Evolutionary conservation across 2,329 filamentous ascomycete species (phyloP).

Genomic region (Claviceps arundinis): DNA sequence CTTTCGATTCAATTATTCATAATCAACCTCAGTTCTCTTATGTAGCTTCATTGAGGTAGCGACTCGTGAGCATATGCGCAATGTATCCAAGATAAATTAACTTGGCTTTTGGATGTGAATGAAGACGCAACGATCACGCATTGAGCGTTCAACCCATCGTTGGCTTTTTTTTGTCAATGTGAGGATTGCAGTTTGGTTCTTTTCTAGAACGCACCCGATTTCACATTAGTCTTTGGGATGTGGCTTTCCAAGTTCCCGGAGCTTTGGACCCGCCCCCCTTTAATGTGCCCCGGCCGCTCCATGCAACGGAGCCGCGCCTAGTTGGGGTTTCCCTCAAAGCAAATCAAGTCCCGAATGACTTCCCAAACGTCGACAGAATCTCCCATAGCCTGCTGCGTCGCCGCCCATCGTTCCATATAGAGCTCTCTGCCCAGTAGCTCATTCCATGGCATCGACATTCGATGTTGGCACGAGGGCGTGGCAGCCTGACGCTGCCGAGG

Average conservation of each 20-base stretch:
- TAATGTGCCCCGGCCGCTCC: slow-evolving; percentile 1
- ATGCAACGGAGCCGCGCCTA: neutral
- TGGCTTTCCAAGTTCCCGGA: slow-evolving; percentile 2
- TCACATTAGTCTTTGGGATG: neutral
- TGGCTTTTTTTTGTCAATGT: neutral
- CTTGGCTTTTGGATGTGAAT: no score
- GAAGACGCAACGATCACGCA: no score
- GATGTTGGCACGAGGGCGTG: slow-evolving; percentile 95
- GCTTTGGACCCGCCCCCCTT: slow-evolving; percentile 8
- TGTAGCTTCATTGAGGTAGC: no score
- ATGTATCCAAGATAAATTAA: no score
- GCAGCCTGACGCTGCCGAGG: slow-evolving; percentile 92
- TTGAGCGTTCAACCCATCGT: no score
- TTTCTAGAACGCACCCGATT: neutral
- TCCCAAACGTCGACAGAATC: neutral
- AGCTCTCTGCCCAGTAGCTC: slow-evolving; percentile 6
- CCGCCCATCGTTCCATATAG: slow-evolving; percentile 8
- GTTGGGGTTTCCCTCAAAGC: slow-evolving; percentile 2
- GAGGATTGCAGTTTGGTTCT: neutral
- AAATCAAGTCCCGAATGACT: slow-evolving; percentile 4
- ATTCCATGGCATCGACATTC: slow-evolving; percentile 78
- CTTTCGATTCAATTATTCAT: no score
- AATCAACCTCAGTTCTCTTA: no score
- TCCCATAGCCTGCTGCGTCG: slow-evolving; percentile 1
- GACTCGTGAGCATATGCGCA: no score